Evolutionary conservation across 2,329 filamentous ascomycete species (phyloP).

Genomic region (Microcyclospora tardicrescens): DNA sequence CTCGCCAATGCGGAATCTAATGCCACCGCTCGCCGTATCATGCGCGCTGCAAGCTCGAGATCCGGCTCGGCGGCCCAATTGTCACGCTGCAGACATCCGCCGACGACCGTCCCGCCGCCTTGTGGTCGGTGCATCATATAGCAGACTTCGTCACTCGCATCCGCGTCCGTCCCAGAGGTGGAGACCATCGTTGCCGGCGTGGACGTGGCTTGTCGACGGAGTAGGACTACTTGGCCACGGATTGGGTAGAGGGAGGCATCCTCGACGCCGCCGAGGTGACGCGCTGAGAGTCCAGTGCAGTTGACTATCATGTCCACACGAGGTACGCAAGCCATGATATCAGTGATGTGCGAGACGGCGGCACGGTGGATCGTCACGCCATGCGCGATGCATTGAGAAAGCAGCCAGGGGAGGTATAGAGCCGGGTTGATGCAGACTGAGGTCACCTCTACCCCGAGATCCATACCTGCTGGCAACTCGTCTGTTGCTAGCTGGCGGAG

Average conservation of each 20-base stretch:
- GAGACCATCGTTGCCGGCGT: slow-evolving; percentile 49
- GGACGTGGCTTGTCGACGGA: slow-evolving; percentile 67
- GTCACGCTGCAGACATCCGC: slow-evolving; percentile 62
- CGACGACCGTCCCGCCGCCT: slow-evolving; percentile 63
- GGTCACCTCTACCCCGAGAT: slow-evolving; percentile 58
- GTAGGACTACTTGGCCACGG: slow-evolving; percentile 66
- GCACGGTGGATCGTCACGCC: slow-evolving; percentile 55
- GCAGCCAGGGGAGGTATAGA: slow-evolving; percentile 68
- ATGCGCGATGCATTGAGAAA: slow-evolving; percentile 58
- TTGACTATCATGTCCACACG: slow-evolving; percentile 59
- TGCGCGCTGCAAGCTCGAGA: slow-evolving; percentile 57
- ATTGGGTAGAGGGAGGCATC: slow-evolving; percentile 58
- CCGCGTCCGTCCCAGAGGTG: slow-evolving; percentile 50
- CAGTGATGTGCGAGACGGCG: slow-evolving; percentile 51
- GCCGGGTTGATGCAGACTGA: slow-evolving; percentile 78
- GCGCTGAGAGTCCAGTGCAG: slow-evolving; percentile 61
- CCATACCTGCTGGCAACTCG: slow-evolving; percentile 47
- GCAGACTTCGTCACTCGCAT: slow-evolving; percentile 52
- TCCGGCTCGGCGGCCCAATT: slow-evolving; percentile 66
- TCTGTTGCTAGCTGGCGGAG: not conserved
- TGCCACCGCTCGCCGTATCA: slow-evolving; percentile 58
- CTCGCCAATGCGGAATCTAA: slow-evolving; percentile 45
- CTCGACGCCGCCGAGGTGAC: slow-evolving; percentile 62
- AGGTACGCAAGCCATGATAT: slow-evolving; percentile 44
- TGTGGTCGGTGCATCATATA: slow-evolving; percentile 68